Evolutionary conservation across 2,329 filamentous ascomycete species (phyloP).

Genomic region (Cordyceps farinosa): DNA sequence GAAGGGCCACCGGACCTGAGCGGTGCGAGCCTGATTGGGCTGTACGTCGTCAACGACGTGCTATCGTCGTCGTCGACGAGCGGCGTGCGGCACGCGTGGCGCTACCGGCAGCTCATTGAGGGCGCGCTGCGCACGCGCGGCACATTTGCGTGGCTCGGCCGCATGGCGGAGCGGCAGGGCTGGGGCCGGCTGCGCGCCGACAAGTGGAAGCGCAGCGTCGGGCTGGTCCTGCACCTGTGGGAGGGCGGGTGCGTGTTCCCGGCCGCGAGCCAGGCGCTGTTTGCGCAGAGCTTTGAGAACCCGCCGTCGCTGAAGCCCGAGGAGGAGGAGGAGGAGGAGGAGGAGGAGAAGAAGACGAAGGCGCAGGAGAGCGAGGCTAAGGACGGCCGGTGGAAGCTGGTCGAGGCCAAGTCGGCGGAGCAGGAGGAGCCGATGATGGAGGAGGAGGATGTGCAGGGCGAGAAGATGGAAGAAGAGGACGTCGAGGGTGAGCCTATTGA

Average conservation of each 20-base stretch:
- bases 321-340: constrained; percentile 23
- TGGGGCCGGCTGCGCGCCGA: constrained; percentile 82
- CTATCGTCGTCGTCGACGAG: constrained; percentile 73
- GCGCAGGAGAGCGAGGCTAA: constrained; percentile 31
- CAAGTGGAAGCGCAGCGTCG: constrained; percentile 78
- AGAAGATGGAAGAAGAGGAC: constrained; percentile 45
- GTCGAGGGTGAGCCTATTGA: constrained; percentile 42
- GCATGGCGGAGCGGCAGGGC: constrained; percentile 64
- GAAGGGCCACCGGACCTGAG: constrained; percentile 58
- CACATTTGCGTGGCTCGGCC: constrained; percentile 72
- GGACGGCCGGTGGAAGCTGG: constrained; percentile 49
- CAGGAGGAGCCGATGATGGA: constrained; percentile 27
- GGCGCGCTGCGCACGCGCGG: constrained; percentile 62
- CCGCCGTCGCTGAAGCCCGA: constrained; percentile 46
- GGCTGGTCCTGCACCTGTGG: constrained; percentile 67
- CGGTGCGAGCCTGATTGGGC: constrained; percentile 69
- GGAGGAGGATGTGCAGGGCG: constrained; percentile 49
- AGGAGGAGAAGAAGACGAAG: constrained; percentile 30
- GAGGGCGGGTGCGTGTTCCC: constrained; percentile 71
- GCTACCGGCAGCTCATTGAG: constrained; percentile 79
- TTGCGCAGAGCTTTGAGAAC: constrained; percentile 67
- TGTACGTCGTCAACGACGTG: constrained; percentile 77
- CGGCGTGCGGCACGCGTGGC: constrained; percentile 79
- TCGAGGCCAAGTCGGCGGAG: constrained; percentile 36
- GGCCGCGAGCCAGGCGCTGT: constrained; percentile 66